Evolutionary conservation across 352 stramenopile genomes (phyloP).

Genomic region (Pythium aristosporum): DNA sequence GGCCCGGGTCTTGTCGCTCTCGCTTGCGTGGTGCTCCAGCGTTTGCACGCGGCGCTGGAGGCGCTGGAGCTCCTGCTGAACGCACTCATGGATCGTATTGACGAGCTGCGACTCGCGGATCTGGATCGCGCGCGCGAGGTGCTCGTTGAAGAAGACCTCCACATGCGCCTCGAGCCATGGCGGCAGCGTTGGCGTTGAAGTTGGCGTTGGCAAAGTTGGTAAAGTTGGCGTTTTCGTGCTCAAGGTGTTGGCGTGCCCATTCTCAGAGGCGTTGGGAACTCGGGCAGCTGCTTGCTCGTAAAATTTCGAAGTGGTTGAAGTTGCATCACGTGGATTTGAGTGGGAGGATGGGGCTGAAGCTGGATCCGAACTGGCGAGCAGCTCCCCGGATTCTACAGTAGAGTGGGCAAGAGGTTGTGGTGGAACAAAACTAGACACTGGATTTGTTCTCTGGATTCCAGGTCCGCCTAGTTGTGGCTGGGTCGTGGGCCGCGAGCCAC

Average conservation of each 20-base stretch:
- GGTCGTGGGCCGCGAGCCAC: too few species aligned
- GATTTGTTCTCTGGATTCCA: conserved; percentile 1
- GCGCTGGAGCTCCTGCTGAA: conserved; percentile 40
- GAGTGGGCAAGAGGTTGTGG: background rate
- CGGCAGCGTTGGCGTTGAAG: background rate
- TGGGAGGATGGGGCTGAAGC: background rate
- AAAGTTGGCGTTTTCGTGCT: background rate
- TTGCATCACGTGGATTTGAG: conserved; percentile 2
- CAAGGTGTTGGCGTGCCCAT: background rate
- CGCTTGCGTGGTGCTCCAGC: conserved; percentile 19
- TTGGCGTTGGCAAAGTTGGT: conserved; percentile 2
- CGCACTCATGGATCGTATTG: conserved; percentile 60
- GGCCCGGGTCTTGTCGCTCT: conserved; percentile 31
- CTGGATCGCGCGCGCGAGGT: conserved; percentile 50
- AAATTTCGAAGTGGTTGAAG: conserved; percentile 17
- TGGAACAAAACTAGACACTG: background rate
- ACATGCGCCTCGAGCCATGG: conserved; percentile 28
- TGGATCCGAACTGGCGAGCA: conserved; percentile 3
- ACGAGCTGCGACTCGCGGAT: conserved; percentile 50
- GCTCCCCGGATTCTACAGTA: background rate
- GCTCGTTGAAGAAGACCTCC: conserved; percentile 42
- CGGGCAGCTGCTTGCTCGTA: background rate
- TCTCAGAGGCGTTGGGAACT: background rate
- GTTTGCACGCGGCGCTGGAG: conserved; percentile 27
- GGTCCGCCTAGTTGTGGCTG: too few species aligned